Evolutionary conservation across 2,329 filamentous ascomycete species (phyloP).

Genomic region (Colletotrichum sp.): DNA sequence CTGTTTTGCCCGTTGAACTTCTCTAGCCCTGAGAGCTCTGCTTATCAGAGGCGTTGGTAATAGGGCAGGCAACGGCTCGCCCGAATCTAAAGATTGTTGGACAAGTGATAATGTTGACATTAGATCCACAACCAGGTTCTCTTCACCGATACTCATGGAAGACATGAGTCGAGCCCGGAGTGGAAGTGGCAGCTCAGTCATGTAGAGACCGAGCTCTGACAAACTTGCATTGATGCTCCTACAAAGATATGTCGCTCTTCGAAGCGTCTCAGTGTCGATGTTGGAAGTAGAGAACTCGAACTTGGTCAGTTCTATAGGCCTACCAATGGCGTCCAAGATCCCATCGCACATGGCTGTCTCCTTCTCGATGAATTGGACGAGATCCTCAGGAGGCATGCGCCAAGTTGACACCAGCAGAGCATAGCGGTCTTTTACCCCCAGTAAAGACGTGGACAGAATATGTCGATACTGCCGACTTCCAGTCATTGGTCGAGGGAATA

Average conservation of each 20-base stretch:
- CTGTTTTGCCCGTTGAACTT: not conserved
- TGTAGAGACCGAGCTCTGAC: not conserved
- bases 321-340: not conserved
- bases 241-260: not conserved
- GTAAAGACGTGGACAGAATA: not conserved
- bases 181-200: not conserved
- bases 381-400: not conserved
- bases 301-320: not conserved
- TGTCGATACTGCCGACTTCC: not conserved
- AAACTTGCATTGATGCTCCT: not conserved
- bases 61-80: not conserved
- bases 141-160: not conserved
- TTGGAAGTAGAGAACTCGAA: not conserved
- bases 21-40: not conserved
- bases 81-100: not conserved
- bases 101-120: not conserved
- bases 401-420: not conserved
- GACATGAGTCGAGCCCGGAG: not conserved
- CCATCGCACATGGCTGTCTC: not conserved
- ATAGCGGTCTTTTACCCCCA: not conserved
- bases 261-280: not conserved
- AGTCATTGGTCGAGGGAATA: not conserved
- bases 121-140: not conserved
- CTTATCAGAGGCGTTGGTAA: not conserved
- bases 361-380: not conserved